Conservation (phyloP, 164 flowering plant genomes). For the Vitis cinerea region DNA sequence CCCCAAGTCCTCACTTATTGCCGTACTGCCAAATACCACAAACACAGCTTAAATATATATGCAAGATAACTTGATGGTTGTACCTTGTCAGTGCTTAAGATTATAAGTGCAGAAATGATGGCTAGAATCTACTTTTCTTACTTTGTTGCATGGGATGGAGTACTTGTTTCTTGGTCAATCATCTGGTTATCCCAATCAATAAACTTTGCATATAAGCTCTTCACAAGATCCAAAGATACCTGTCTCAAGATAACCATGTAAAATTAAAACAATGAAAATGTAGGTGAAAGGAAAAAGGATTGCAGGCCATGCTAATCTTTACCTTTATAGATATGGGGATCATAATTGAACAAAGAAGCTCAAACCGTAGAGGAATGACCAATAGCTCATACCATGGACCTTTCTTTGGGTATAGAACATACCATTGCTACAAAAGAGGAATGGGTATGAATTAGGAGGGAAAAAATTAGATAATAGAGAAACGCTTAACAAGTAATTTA, state of each 20-base stretch:
- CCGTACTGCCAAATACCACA: conserved; percentile 81
- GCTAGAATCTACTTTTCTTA: conserved; percentile 33
- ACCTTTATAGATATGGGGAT: conserved; percentile 99
- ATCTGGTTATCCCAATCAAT: conserved; percentile 96
- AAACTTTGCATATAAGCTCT: conserved; percentile 95
- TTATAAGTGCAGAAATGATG: no score
- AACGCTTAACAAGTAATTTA: neutral
- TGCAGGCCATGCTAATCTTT: conserved; percentile 2
- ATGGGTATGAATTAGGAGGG: neutral
- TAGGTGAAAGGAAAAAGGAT: neutral
- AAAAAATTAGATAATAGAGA: neutral
- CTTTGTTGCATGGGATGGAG: conserved; percentile 89
- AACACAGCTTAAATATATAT: conserved; percentile 19
- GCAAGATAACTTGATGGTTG: conserved; percentile 9
- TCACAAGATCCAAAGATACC: conserved; percentile 97
- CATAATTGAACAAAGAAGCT: conserved; percentile 99
- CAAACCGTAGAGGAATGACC: conserved; percentile 96
- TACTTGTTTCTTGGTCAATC: conserved; percentile 79
- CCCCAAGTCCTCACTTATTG: conserved; percentile 98
- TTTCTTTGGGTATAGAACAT: conserved; percentile 81
- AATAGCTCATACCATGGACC: conserved; percentile 97
- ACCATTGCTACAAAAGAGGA: conserved; percentile 76
- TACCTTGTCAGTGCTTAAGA: no score
- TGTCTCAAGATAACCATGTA: conserved; percentile 28
- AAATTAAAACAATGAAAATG: conserved; percentile 1